These are phyloP conservation scores for Corrigiola litoralis DNA, from an alignment of 179 eudicot genomes.

Conservation along the genomic window DNA sequence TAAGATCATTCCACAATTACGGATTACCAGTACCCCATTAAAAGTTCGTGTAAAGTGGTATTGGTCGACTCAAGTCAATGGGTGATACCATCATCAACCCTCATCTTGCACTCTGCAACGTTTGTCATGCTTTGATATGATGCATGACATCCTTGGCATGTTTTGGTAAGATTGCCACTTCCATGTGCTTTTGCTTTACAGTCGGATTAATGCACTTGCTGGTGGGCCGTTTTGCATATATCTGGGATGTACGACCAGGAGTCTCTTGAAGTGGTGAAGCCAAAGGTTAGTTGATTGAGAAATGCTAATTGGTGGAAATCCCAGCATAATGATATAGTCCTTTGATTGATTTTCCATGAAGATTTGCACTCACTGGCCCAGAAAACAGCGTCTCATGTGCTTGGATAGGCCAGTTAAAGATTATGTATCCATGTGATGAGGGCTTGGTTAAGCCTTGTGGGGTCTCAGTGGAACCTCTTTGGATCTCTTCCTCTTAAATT, in stretches of 20 bases:
- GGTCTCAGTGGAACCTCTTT: slow-evolving; percentile 28
- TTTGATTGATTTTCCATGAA: slow-evolving; percentile 14
- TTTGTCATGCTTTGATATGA: background rate
- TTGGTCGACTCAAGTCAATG: background rate
- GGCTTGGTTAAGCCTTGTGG: slow-evolving; percentile 23
- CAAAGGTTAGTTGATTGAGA: slow-evolving; percentile 11
- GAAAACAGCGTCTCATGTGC: slow-evolving; percentile 28
- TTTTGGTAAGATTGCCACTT: no score
- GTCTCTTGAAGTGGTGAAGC: background rate
- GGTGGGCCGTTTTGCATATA: slow-evolving; percentile 14
- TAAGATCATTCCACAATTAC: slow-evolving; percentile 78
- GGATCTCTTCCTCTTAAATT: slow-evolving; percentile 22
- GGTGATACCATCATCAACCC: background rate
- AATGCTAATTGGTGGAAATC: slow-evolving; percentile 3
- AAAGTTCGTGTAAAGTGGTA: slow-evolving; percentile 7
- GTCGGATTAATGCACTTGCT: background rate
- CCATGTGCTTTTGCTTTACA: slow-evolving; percentile 8
- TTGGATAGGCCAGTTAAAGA: slow-evolving; percentile 20
- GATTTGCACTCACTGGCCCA: slow-evolving; percentile 28
- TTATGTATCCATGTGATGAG: slow-evolving; percentile 27
- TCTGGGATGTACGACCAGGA: background rate
- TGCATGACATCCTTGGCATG: no score
- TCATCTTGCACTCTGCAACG: background rate
- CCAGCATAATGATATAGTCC: slow-evolving; percentile 25
- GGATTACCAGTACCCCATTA: slow-evolving; percentile 64